Evolutionary conservation across 2,329 filamentous ascomycete genomes (phyloP), one percentile per base, ranked within the genome.

Genomic region (Diaporthe vexans): DNA sequence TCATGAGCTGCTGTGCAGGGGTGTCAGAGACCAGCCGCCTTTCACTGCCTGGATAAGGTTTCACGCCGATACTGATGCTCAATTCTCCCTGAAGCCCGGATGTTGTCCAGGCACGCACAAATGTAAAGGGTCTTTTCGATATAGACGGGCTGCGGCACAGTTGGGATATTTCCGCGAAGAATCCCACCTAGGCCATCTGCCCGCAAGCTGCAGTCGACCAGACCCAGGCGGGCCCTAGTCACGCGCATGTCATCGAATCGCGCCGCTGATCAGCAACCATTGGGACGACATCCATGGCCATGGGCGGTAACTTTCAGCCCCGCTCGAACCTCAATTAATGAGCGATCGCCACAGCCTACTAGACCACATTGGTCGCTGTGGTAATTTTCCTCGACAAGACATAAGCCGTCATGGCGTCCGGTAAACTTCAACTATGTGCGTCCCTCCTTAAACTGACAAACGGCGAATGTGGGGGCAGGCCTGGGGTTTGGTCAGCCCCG

Each of bases 261-360:
- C 59, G 70, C 70, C 70, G 70, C 46, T 54, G 70, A 63, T 63
- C 70, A 54, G 17, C 46, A 54, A 52, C 69, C 46, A 52, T 26
- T 72, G 57, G 51, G 48, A 63, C 56, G 48, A 71, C 46, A 37
- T 68, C 48, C 63, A 40, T 68, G 63, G 48, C 33, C 29, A 35
- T 40, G 63, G 63, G 63, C 63, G 33, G 48, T 68, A 40, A 51
- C 46, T 68, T 40, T 54, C 63, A 68, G 63, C 48, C 63, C 63
- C 63, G 63, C 63, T 68, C 63, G 48, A 68, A 40, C 63, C 63
- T 40, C 63, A 54, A 13, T 40, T 40, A 52, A 54, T 68, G 48
- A 68, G 33, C n/a, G 29, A 68, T 68, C 33, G 15, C 15, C 48
- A 40, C 48, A 35, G 52, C 33, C 48, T 40, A 21, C 63, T 52